Evolutionary conservation across 768 basidiomycete species (phyloP).

Genomic region (Naganishia antarctica): DNA sequence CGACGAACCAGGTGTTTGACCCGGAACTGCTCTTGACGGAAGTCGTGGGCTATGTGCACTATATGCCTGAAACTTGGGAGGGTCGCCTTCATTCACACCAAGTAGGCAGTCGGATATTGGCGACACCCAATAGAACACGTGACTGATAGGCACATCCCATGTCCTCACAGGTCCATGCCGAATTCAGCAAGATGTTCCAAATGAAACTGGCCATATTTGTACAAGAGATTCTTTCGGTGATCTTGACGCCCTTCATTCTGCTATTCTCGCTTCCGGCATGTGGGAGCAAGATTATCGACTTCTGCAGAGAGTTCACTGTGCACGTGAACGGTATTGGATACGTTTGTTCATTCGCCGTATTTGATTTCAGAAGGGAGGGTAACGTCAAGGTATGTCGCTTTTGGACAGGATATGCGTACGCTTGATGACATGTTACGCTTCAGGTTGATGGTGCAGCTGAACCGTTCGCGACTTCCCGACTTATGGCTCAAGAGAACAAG

Average conservation of each 20-base stretch:
- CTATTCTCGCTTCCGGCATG: constrained; percentile 87
- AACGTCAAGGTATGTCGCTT: constrained; percentile 67
- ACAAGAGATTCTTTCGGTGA: constrained; percentile 82
- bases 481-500: constrained; percentile 86
- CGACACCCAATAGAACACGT: not conserved
- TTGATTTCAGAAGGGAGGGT: constrained; percentile 92
- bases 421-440: not conserved
- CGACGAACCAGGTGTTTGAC: constrained; percentile 87
- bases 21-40: constrained; percentile 88
- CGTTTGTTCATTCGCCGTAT: constrained; percentile 96
- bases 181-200: constrained; percentile 87
- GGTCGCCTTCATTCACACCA: constrained; percentile 79
- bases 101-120: constrained; percentile 51
- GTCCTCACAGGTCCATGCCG: constrained; percentile 66
- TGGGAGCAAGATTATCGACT: constrained; percentile 87
- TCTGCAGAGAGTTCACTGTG: constrained; percentile 95
- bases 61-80: constrained; percentile 91
- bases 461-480: constrained; percentile 53
- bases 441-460: constrained; percentile 53
- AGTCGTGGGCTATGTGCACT: constrained; percentile 89
- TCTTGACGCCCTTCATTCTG: constrained; percentile 87
- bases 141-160: constrained; percentile 12
- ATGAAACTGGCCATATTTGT: constrained; percentile 83
- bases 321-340: constrained; percentile 95
- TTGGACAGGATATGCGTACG: not conserved